Evolutionary conservation across 1,139 yeast genomes (phyloP), one percentile per base, ranked within the genome.

Genomic region (Saccharomyces hybrid): DNA sequence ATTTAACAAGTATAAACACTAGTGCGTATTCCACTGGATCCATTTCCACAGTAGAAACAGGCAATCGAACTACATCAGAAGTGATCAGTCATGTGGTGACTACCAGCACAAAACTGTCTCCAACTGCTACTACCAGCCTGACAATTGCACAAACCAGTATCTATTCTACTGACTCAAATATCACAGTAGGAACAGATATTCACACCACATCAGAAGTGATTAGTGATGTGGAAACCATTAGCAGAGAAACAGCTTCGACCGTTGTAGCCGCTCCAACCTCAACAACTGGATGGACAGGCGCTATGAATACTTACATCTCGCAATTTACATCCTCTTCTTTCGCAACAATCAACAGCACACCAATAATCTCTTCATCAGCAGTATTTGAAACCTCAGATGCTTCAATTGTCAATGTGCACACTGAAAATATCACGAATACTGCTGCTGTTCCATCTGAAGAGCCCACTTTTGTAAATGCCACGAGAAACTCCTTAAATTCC

Each of bases 1-100:
- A 58, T 6, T 68, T 67, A 67, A 59, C 70, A 27, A 71, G 70
- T 16, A 44, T 65, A 11, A 57, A 51, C 44, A 62, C 65, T 3
- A 53, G 58, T 34, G 57, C 64, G 2, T 57, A 58, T 42, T 56
- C 61, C 5, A 60, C 57, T 7, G 49, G 44, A 11, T 54, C 55
- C 1, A 52, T 54, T 25, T 57, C 58, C 28, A 46, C 55, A 11
- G 52, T 56, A 14, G 52, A 58, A 3, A 46, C 34, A 9, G 26
- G 28, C 19, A 49, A 11, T 14, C 19, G 25, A n/a, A 52, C 59
- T 8, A 59, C 61, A 9, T 52, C 57, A 4, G 60, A 60, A 13
- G 57, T 61, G 5, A 50, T 59, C 5, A 56, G 57, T 29, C 57
- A 61, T 34, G 61, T 61, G 25, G 60, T 57, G 29, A 60, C 61